Conservation (phyloP, 1,139 yeast genomes). For the Kodamaea fungicola region DNA sequence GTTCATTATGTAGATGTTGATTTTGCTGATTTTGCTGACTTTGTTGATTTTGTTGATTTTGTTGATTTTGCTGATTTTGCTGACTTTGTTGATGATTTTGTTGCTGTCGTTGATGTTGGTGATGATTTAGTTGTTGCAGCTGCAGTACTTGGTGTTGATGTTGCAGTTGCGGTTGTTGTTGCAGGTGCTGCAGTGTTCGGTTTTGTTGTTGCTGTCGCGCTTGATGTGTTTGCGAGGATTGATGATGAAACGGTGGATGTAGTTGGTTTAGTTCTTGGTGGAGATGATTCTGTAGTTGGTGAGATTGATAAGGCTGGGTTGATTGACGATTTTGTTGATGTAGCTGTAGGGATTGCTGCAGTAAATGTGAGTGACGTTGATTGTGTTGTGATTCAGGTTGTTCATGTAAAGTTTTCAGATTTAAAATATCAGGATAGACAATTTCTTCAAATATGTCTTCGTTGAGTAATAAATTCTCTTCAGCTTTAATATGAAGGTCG, state of each 20-base stretch:
- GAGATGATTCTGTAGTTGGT: slow-evolving; percentile 18
- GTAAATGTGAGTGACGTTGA: not conserved
- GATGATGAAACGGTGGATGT: slow-evolving; percentile 13
- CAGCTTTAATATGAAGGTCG: not conserved
- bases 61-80: slow-evolving; percentile 6
- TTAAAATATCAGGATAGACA: slow-evolving; percentile 6
- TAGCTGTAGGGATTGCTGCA: not conserved
- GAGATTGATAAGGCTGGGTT: not conserved
- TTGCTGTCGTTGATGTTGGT: slow-evolving; percentile 18
- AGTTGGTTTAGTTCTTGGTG: slow-evolving; percentile 18
- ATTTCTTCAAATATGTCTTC: slow-evolving; percentile 17
- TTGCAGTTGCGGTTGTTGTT: slow-evolving; percentile 18
- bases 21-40: slow-evolving; percentile 14
- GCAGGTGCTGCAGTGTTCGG: slow-evolving; percentile 16
- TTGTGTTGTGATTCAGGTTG: not conserved
- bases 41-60: slow-evolving; percentile 12
- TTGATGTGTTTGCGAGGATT: slow-evolving; percentile 12
- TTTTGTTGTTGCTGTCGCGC: not conserved
- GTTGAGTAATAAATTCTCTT: not conserved
- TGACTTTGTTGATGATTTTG: slow-evolving; percentile 16
- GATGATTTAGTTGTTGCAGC: slow-evolving; percentile 11
- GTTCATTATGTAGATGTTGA: slow-evolving; percentile 1
- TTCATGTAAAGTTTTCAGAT: too few species aligned
- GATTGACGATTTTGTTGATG: not conserved
- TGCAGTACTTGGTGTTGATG: slow-evolving; percentile 12